Conservation (phyloP, 2,329 filamentous ascomycete species). For the Microsporum audouinii region DNA sequence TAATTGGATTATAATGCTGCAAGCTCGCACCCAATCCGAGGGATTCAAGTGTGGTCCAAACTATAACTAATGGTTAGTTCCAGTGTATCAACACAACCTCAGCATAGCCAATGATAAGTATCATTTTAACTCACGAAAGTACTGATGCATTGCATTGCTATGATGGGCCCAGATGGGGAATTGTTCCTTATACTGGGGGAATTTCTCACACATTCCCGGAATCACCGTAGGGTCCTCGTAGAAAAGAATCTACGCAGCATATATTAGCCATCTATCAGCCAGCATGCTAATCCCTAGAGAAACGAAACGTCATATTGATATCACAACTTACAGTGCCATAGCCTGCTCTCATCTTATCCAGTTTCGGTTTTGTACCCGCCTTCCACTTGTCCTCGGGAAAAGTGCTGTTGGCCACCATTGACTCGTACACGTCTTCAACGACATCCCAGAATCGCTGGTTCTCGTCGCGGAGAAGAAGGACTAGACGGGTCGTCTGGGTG, state of each 20-base stretch:
- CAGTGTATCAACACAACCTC: not conserved
- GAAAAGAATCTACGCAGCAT: conserved; percentile 55
- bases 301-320: not conserved
- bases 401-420: conserved; percentile 51
- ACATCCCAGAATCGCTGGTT: conserved; percentile 84
- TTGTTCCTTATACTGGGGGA: conserved; percentile 62
- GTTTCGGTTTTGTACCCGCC: conserved; percentile 32
- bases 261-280: not conserved
- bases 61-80: conserved; percentile 14
- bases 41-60: conserved; percentile 72
- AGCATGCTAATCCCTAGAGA: not conserved
- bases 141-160: conserved; percentile 72
- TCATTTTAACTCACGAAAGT: conserved; percentile 36
- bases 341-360: conserved; percentile 53
- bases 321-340: conserved; percentile 58
- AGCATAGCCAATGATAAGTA: not conserved
- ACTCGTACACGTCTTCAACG: conserved; percentile 47
- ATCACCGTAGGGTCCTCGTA: conserved; percentile 66
- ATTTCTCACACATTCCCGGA: conserved; percentile 54
- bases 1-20: conserved; percentile 85
- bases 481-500: conserved; percentile 66
- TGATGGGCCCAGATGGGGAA: conserved; percentile 70
- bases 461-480: conserved; percentile 69
- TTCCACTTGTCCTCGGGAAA: conserved; percentile 46
- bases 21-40: conserved; percentile 81